Percentiles rank a stretch among this genome's conserved stretches.
Conservation (phyloP, 306 rosid species). For the Notholithocarpus densiflorus region DNA sequence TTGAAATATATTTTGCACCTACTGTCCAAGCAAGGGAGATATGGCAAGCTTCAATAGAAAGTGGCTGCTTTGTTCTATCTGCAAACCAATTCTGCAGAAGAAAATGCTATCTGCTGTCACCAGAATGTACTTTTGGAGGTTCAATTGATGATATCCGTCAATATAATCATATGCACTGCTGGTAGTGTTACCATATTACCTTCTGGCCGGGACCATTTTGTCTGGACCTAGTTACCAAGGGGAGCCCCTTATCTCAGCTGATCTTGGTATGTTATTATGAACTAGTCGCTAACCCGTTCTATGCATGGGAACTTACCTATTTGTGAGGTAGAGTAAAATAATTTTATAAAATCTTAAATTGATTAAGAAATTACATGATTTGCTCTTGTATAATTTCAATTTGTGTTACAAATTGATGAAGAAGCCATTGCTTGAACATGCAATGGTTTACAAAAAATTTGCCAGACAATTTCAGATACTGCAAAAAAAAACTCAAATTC, state of each 20-base stretch:
- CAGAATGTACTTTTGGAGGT: slow-evolving; percentile 67
- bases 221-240: slow-evolving; percentile 93
- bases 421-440: too few species aligned
- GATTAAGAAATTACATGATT: too few species aligned
- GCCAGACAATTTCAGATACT: too few species aligned
- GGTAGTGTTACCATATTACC: slow-evolving; percentile 93
- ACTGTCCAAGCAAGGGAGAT: slow-evolving; percentile 69
- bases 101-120: slow-evolving; percentile 80
- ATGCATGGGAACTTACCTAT: too few species aligned
- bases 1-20: slow-evolving; percentile 93
- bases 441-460: too few species aligned
- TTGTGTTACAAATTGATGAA: too few species aligned
- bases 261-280: too few species aligned
- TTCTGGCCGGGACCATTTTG: slow-evolving; percentile 51
- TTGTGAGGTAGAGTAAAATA: too few species aligned
- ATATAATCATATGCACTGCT: slow-evolving; percentile 80
- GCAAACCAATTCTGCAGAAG: slow-evolving; percentile 87
- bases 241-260: slow-evolving; percentile 65
- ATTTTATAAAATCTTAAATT: too few species aligned
- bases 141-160: slow-evolving; percentile 54
- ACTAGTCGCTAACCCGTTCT: too few species aligned
- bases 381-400: too few species aligned
- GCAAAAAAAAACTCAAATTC: too few species aligned
- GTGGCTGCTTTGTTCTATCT: slow-evolving; percentile 87
- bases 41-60: slow-evolving; percentile 91